phyloP scores from a whole-genome alignment of 2,329 filamentous ascomycete species.

The Dothideomycetidae sp. region DNA sequence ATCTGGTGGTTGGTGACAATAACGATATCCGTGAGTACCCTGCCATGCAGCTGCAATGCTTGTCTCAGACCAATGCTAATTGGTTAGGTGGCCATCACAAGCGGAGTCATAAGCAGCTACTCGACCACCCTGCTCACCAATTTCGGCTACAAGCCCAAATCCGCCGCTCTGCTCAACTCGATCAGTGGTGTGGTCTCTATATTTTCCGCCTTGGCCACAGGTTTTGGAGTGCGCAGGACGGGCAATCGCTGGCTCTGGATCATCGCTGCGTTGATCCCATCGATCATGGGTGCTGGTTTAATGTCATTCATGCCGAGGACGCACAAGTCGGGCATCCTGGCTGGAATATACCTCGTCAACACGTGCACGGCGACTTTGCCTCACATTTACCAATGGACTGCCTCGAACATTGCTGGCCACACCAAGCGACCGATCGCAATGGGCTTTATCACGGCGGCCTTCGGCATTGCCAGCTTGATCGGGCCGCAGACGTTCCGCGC shows the following conservation, averaged over 20 bases:
- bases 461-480: conserved; percentile 23
- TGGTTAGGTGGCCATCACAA: conserved; percentile 36
- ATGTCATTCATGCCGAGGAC: conserved; percentile 24
- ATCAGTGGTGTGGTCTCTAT: conserved; percentile 40
- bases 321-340: conserved; percentile 28
- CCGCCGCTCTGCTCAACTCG: conserved; percentile 40
- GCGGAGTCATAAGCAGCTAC: conserved; percentile 41
- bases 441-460: conserved; percentile 7
- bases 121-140: conserved; percentile 33
- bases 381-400: conserved; percentile 22
- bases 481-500: conserved; percentile 24
- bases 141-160: conserved; percentile 24
- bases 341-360: conserved; percentile 21
- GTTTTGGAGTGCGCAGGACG: conserved; percentile 31
- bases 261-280: conserved; percentile 3
- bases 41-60: neutral
- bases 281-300: conserved; percentile 9
- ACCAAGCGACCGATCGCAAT: conserved; percentile 56
- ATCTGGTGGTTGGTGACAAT: conserved; percentile 24
- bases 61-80: conserved; percentile 13
- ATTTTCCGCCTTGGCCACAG: conserved; percentile 36
- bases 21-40: conserved; percentile 15
- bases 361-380: conserved; percentile 20
- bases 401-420: conserved; percentile 45
- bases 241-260: conserved; percentile 38